These are phyloP conservation scores for Saccharomycopsis babjevae DNA, from an alignment of 805 yeast genomes.

Conservation along the genomic window DNA sequence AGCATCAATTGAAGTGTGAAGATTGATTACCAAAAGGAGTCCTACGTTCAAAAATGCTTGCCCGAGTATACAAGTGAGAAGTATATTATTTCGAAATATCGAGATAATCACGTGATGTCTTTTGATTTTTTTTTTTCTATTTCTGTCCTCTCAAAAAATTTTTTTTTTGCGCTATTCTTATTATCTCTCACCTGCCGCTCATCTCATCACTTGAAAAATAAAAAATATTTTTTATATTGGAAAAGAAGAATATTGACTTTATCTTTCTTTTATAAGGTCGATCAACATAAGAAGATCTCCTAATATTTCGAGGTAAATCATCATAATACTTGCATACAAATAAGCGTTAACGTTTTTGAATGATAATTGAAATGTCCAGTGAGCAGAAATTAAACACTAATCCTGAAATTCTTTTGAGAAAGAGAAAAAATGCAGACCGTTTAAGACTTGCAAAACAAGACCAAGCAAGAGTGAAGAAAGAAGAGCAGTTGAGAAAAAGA, in stretches of 20 bases:
- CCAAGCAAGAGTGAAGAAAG: slow-evolving; percentile 41
- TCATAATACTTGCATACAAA: no score
- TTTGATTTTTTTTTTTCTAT: not conserved
- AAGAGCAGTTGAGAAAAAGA: slow-evolving; percentile 34
- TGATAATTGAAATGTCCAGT: not conserved
- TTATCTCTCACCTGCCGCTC: not conserved
- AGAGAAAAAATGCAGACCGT: slow-evolving; percentile 71
- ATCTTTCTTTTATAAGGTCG: not conserved
- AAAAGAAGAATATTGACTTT: not conserved
- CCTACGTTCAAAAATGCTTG: no score
- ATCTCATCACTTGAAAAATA: not conserved
- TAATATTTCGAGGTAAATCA: no score
- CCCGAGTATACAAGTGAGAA: no score
- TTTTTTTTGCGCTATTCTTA: not conserved
- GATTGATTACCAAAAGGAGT: no score
- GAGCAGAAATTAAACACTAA: slow-evolving; percentile 45
- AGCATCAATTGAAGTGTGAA: no score
- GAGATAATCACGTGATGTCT: not conserved
- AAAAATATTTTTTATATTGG: not conserved
- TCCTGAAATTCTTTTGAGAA: slow-evolving; percentile 68
- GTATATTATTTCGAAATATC: not conserved
- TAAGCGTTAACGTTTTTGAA: not conserved
- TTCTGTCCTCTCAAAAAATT: not conserved
- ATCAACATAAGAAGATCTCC: no score
- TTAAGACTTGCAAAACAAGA: slow-evolving; percentile 66